phyloP scores from a whole-genome alignment of 2,329 filamentous ascomycete species.

The Fusarium foetens region DNA sequence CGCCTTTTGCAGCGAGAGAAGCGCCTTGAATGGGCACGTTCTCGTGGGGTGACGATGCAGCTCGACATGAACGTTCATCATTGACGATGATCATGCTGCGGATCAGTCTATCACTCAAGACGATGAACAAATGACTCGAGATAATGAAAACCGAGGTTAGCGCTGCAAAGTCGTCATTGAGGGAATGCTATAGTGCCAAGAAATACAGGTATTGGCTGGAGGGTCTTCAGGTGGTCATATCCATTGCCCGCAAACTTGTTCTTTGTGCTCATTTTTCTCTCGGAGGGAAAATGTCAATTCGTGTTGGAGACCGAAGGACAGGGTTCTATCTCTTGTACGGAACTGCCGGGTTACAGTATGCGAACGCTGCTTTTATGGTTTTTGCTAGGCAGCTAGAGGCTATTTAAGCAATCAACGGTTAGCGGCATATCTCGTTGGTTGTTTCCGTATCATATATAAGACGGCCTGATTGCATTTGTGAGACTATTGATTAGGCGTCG shows the following conservation, averaged over 20 bases:
- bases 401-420: neutral
- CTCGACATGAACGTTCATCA: conserved; percentile 18
- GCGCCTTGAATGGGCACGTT: neutral
- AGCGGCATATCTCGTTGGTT: neutral
- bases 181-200: conserved; percentile 24
- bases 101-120: conserved; percentile 6
- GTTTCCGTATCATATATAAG: neutral
- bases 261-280: neutral
- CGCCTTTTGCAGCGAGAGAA: neutral
- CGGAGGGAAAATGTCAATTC: conserved; percentile 4
- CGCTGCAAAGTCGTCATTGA: conserved; percentile 25
- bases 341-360: conserved; percentile 9
- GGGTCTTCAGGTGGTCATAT: conserved; percentile 4
- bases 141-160: conserved; percentile 20
- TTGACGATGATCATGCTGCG: conserved; percentile 14
- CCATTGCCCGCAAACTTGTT: conserved; percentile 21
- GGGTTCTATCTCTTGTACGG: neutral
- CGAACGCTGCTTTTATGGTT: neutral
- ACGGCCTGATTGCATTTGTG: neutral
- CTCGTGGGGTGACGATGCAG: conserved; percentile 16
- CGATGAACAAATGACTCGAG: conserved; percentile 14
- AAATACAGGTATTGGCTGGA: conserved; percentile 19
- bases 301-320: neutral
- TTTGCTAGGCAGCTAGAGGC: neutral
- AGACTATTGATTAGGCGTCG: neutral